Percentiles rank a stretch among this genome's conserved stretches.
These are phyloP conservation scores for Ophiocordyceps robertsii DNA, from an alignment of 2,329 filamentous ascomycete genomes.

Conservation along the genomic window DNA sequence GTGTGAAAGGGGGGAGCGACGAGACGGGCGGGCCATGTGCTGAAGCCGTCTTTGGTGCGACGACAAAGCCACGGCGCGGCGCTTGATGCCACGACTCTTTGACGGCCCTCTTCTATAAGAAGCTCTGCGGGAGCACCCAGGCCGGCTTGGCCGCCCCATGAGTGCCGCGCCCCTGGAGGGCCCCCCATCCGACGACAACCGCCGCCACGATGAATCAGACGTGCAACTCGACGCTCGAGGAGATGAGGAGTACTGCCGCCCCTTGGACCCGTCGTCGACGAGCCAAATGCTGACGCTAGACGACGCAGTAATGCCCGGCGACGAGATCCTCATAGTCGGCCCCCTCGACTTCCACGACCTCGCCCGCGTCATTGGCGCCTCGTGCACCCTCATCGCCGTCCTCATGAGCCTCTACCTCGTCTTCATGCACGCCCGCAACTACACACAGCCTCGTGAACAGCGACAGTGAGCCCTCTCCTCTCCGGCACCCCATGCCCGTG, in stretches of 20 bases:
- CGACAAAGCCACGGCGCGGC: too few relatives aligned
- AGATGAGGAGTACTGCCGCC: slow-evolving; percentile 24
- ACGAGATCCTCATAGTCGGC: slow-evolving; percentile 33
- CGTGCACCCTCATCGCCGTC: slow-evolving; percentile 35
- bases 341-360: slow-evolving; percentile 40
- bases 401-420: slow-evolving; percentile 41
- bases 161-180: neutral
- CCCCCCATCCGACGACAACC: slow-evolving; percentile 1
- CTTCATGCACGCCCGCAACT: slow-evolving; percentile 44
- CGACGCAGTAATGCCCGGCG: slow-evolving; percentile 24
- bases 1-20: too few relatives aligned
- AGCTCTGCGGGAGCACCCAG: too few relatives aligned
- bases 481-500: neutral
- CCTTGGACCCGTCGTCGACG: neutral
- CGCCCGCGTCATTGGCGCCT: slow-evolving; percentile 36
- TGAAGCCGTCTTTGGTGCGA: too few relatives aligned
- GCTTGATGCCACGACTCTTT: too few relatives aligned
- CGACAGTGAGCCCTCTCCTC: slow-evolving; percentile 30
- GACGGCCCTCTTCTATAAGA: too few relatives aligned
- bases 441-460: slow-evolving; percentile 47
- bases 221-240: slow-evolving; percentile 30
- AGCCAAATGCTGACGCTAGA: neutral
- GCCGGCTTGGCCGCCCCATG: neutral
- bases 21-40: too few relatives aligned
- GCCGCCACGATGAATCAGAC: slow-evolving; percentile 19